These are phyloP conservation scores for Corinectria fuckeliana DNA, from an alignment of 2,329 filamentous ascomycete species.

Conservation along the genomic window DNA sequence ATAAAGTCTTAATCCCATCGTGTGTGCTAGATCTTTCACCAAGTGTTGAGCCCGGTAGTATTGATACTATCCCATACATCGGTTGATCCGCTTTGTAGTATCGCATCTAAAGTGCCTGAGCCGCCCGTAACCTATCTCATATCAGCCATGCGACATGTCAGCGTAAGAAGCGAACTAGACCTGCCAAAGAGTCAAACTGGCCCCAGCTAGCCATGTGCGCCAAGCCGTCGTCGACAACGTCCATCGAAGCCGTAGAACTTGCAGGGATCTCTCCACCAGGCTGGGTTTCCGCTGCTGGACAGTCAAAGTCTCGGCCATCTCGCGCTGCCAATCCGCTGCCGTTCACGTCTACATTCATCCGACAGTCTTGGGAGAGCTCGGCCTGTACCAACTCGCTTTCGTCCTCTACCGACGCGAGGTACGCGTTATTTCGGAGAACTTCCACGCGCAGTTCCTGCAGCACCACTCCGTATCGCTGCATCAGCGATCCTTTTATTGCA, in stretches of 20 bases:
- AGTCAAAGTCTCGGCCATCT: background rate
- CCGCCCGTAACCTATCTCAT: constrained; percentile 22
- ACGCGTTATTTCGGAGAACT: constrained; percentile 31
- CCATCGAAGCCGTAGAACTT: constrained; percentile 9
- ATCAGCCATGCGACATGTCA: too few species aligned
- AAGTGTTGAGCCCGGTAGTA: background rate
- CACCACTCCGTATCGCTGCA: constrained; percentile 50
- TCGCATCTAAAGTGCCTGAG: constrained; percentile 7
- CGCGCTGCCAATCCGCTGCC: background rate
- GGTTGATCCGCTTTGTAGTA: background rate
- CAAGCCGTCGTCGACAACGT: background rate
- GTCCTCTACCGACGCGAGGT: constrained; percentile 12
- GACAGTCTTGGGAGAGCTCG: background rate
- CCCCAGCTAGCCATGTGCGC: constrained; percentile 33
- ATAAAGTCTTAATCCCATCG: background rate
- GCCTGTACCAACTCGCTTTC: background rate
- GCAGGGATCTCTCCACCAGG: background rate
- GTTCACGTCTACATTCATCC: background rate
- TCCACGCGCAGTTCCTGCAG: constrained; percentile 45
- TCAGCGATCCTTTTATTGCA: constrained; percentile 47
- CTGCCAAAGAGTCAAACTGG: constrained; percentile 30
- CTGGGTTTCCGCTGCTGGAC: background rate
- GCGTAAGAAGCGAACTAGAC: background rate
- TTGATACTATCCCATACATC: constrained; percentile 4
- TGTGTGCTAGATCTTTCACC: background rate